A percentile compares a stretch with the other conserved stretches of the same genome.
These are phyloP conservation scores for Apiospora marii DNA, from an alignment of 2,329 filamentous ascomycete genomes.

Conservation along the genomic window DNA sequence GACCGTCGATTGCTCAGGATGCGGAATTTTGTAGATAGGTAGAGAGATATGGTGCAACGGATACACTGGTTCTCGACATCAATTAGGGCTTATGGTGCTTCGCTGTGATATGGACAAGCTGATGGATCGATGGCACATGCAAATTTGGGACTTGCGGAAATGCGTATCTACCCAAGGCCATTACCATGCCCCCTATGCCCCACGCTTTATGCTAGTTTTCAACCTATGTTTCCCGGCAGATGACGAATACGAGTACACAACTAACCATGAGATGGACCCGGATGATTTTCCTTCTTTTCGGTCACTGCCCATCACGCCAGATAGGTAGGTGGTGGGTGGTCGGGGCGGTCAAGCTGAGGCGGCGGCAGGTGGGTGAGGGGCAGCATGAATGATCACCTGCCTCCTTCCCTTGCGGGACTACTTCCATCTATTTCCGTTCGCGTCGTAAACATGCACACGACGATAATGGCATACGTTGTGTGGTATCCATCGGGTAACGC, in stretches of 20 bases:
- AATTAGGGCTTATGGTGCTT: background rate
- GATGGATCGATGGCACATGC: slow-evolving; percentile 3
- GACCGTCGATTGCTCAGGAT: background rate
- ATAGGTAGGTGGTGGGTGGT: background rate
- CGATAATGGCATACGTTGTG: background rate
- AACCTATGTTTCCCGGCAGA: background rate
- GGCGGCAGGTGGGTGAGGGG: background rate
- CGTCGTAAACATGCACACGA: slow-evolving; percentile 5
- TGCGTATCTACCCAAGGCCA: background rate
- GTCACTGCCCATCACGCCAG: background rate
- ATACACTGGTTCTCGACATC: slow-evolving; percentile 4
- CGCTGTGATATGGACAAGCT: background rate
- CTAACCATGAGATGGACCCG: background rate
- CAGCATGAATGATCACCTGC: slow-evolving; percentile 7
- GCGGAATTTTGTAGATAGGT: slow-evolving; percentile 18
- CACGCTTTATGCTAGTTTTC: background rate
- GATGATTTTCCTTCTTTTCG: background rate
- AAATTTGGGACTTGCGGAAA: background rate
- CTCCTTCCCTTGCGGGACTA: slow-evolving; percentile 18
- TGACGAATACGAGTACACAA: background rate
- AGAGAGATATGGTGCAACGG: slow-evolving; percentile 13
- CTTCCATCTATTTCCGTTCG: background rate
- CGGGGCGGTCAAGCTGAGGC: background rate
- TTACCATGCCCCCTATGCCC: background rate
- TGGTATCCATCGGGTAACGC: background rate